Conservation (phyloP, 352 stramenopile species). For the Phytophthora pluvialis region DNA sequence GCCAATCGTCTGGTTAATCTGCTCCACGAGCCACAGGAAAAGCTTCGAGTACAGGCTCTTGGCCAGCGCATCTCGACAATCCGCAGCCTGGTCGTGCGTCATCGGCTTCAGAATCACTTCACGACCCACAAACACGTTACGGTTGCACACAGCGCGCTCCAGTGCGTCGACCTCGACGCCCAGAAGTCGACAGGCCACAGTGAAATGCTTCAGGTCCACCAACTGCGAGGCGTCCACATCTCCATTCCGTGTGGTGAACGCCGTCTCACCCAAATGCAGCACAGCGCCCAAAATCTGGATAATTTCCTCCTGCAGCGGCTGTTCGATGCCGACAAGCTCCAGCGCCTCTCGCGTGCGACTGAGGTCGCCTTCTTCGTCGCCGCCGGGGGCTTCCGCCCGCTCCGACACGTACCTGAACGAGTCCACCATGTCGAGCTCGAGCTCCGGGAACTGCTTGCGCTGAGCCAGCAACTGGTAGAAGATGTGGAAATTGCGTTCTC, state of each 20-base stretch:
- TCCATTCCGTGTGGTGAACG: constrained; percentile 77
- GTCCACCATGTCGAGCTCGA: constrained; percentile 52
- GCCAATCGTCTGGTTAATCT: constrained; percentile 93
- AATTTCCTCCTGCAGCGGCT: constrained; percentile 86
- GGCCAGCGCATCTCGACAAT: constrained; percentile 94
- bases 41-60: constrained; percentile 96
- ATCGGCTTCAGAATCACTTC: constrained; percentile 86
- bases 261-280: constrained; percentile 93
- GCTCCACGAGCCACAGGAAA: constrained; percentile 96
- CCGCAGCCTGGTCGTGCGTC: constrained; percentile 80
- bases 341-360: constrained; percentile 85
- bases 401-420: constrained; percentile 78
- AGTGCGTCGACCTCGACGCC: constrained; percentile 62
- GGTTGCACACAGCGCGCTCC: constrained; percentile 77
- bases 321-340: constrained; percentile 87
- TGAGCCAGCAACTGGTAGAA: constrained; percentile 93
- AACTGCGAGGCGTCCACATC: constrained; percentile 83
- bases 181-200: constrained; percentile 61
- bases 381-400: constrained; percentile 30
- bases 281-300: constrained; percentile 90
- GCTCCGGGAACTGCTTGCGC: constrained; percentile 59
- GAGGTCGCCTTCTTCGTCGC: constrained; percentile 70
- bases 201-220: constrained; percentile 62
- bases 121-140: constrained; percentile 83
- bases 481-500: constrained; percentile 95